Percentiles rank a stretch among this genome's conserved stretches.
These are phyloP conservation scores for Erigeron philadelphicus DNA, from an alignment of 140 eudicot species.

Conservation along the genomic window DNA sequence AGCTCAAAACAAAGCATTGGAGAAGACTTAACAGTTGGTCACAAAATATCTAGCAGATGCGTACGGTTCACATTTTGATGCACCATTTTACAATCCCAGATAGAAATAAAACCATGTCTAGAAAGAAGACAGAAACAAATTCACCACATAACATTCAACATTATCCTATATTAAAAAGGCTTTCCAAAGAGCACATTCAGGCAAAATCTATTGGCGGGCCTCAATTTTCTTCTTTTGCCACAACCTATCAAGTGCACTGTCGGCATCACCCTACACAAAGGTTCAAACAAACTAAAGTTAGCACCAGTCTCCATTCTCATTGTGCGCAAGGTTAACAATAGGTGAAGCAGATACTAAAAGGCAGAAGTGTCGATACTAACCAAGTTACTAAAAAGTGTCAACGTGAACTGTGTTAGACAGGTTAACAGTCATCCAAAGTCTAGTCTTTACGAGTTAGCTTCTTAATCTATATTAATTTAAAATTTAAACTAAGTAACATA, in stretches of 20 bases:
- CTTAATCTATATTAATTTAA: too few species aligned
- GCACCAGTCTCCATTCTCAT: not conserved
- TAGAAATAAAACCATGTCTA: slow-evolving; percentile 14
- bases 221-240: slow-evolving; percentile 84
- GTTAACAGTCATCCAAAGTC: too few species aligned
- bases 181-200: not conserved
- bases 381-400: too few species aligned
- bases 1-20: not conserved
- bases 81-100: not conserved
- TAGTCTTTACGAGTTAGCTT: too few species aligned
- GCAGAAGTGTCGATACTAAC: too few species aligned
- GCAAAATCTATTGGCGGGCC: slow-evolving; percentile 33
- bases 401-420: too few species aligned
- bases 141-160: slow-evolving; percentile 19
- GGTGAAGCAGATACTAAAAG: too few species aligned
- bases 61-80: slow-evolving; percentile 8
- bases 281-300: not conserved
- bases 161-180: not conserved
- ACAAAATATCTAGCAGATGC: slow-evolving; percentile 16
- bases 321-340: too few species aligned
- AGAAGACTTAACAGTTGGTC: not conserved
- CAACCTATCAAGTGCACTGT: slow-evolving; percentile 69
- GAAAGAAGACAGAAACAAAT: not conserved
- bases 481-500: too few species aligned
- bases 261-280: slow-evolving; percentile 65